Conservation (phyloP, 1,284 basidiomycete genomes). For the Athelia psychrophila region DNA sequence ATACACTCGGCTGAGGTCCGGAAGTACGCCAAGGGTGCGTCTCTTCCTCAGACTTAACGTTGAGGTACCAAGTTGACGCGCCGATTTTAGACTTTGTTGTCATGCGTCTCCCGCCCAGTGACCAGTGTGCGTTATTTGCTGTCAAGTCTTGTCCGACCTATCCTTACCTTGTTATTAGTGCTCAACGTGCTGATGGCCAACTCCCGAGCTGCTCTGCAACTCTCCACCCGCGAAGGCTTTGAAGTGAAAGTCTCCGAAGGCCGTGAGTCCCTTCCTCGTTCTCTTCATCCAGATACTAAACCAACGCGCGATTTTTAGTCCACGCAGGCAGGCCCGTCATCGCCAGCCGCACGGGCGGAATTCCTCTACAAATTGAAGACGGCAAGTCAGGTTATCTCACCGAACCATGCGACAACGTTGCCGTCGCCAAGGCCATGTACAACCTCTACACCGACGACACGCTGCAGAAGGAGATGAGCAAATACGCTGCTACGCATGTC, state of each 20-base stretch:
- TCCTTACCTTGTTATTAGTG: constrained; percentile 38
- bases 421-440: constrained; percentile 72
- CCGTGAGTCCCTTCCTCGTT: no score
- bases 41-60: no score
- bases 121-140: constrained; percentile 57
- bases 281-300: no score
- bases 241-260: constrained; percentile 90
- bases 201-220: constrained; percentile 72
- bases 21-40: constrained; percentile 46
- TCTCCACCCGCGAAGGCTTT: constrained; percentile 85
- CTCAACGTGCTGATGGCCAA: constrained; percentile 78
- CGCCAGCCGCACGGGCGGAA: constrained; percentile 80
- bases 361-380: constrained; percentile 82
- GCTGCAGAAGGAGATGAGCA: constrained; percentile 59
- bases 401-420: constrained; percentile 65
- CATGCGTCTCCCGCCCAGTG: constrained; percentile 77
- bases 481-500: constrained; percentile 71
- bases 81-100: constrained; percentile 52
- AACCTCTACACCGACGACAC: constrained; percentile 72
- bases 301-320: no score
- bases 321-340: constrained; percentile 83
- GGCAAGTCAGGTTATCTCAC: constrained; percentile 83
- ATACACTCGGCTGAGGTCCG: constrained; percentile 52
- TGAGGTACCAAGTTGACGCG: no score
- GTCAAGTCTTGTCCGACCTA: background rate